Conservation (phyloP, 1,284 basidiomycete genomes). For the Cutaneotrichosporon sp. region DNA sequence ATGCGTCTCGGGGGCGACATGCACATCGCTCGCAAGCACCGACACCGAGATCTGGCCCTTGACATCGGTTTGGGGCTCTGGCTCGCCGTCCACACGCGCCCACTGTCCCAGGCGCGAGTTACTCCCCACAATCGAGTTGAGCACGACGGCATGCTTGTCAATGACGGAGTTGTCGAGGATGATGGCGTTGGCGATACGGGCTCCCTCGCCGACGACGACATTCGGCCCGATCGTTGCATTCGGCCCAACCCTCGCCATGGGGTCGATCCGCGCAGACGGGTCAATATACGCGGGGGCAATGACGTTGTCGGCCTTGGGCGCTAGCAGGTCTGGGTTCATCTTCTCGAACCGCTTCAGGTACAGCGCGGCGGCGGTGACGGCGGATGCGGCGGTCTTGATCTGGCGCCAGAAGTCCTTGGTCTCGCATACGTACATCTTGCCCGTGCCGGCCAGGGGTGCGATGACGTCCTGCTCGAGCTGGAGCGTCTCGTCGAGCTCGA, state of each 20-base stretch:
- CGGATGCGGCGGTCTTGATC: conserved; percentile 55
- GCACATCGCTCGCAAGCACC: conserved; percentile 50
- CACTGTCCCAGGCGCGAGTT: conserved; percentile 50
- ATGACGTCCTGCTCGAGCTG: conserved; percentile 55
- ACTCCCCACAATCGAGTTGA: conserved; percentile 50
- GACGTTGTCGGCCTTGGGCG: conserved; percentile 39
- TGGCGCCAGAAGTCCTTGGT: conserved; percentile 53
- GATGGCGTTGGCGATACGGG: conserved; percentile 52
- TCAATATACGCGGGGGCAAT: conserved; percentile 52
- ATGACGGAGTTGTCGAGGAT: conserved; percentile 50
- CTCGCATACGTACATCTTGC: conserved; percentile 53
- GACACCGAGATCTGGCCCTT: conserved; percentile 51
- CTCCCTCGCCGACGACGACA: conserved; percentile 50
- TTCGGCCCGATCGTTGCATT: conserved; percentile 50
- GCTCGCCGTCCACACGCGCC: conserved; percentile 52
- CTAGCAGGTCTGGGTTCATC: conserved; percentile 38
- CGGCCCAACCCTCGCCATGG: conserved; percentile 51
- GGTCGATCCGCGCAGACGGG: conserved; percentile 47
- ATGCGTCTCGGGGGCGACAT: conserved; percentile 48
- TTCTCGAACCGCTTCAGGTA: conserved; percentile 45
- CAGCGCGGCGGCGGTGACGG: conserved; percentile 52
- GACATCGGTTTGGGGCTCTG: conserved; percentile 43
- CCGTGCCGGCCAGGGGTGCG: conserved; percentile 49
- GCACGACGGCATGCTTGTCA: conserved; percentile 51
- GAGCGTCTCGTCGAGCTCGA: conserved; percentile 51